phyloP scores from a whole-genome alignment of 2,329 filamentous ascomycete species.

The Exophiala xenobiotica region DNA sequence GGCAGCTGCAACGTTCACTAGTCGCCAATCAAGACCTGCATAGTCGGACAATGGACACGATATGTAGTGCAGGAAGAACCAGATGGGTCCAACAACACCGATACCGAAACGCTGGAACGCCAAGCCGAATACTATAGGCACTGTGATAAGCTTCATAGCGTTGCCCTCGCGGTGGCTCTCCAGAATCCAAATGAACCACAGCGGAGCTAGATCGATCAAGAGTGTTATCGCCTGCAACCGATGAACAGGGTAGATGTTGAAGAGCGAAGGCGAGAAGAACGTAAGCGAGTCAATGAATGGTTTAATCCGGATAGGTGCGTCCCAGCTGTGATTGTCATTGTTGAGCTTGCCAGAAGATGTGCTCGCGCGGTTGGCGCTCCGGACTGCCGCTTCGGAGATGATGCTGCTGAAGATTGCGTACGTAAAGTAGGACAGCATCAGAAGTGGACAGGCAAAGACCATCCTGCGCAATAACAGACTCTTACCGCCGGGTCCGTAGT shows the following conservation, averaged over 20 bases:
- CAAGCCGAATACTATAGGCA: constrained; percentile 30
- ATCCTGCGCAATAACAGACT: constrained; percentile 26
- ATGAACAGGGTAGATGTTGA: constrained; percentile 6
- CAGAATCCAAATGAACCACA: constrained; percentile 34
- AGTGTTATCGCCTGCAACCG: constrained; percentile 31
- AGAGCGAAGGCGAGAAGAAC: constrained; percentile 6
- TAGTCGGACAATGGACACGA: constrained; percentile 37
- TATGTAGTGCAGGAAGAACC: constrained; percentile 41
- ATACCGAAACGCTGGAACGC: constrained; percentile 34
- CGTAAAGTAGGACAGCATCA: constrained; percentile 2
- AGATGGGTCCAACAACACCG: constrained; percentile 37
- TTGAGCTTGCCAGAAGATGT: background rate
- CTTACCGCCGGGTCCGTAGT: constrained; percentile 31
- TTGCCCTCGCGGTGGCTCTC: constrained; percentile 35
- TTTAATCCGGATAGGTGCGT: constrained; percentile 2
- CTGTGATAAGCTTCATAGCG: constrained; percentile 29
- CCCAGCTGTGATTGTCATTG: background rate
- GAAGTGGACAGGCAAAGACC: constrained; percentile 3
- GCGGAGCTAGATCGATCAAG: constrained; percentile 30
- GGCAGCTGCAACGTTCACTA: constrained; percentile 30
- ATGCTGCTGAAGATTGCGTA: constrained; percentile 3
- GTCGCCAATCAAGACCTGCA: constrained; percentile 35
- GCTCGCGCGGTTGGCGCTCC: background rate
- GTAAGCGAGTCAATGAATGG: constrained; percentile 6
- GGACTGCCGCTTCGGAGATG: background rate